Percentiles rank a stretch among this genome's conserved stretches.
Evolutionary conservation across 176 grass and related monocot genomes (phyloP).

Genomic region (Guadua angustifolia): DNA sequence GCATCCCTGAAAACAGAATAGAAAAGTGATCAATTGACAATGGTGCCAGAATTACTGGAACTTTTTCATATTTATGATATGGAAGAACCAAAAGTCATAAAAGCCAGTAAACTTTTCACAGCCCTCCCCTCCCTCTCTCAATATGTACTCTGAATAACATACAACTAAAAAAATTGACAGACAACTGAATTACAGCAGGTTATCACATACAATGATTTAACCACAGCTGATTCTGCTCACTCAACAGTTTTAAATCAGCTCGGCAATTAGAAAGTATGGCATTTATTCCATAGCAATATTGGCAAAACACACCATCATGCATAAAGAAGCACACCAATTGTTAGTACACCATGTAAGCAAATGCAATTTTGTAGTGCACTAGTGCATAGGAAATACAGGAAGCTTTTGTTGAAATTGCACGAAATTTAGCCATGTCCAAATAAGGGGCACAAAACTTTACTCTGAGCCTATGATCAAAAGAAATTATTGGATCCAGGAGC

Average conservation of each 20-base stretch:
- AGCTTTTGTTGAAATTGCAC: background rate
- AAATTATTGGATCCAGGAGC: background rate
- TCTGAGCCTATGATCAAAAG: background rate
- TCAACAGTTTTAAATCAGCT: background rate
- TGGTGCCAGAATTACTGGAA: background rate
- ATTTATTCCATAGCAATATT: background rate
- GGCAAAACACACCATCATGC: background rate
- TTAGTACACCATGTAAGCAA: background rate
- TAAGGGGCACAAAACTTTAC: background rate
- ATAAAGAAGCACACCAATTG: background rate
- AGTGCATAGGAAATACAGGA: background rate
- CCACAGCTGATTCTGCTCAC: background rate
- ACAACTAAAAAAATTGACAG: background rate
- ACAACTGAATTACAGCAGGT: conserved; percentile 6
- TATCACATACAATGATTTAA: background rate
- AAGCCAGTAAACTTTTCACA: background rate
- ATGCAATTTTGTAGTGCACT: background rate
- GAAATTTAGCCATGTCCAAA: background rate
- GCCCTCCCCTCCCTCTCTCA: background rate
- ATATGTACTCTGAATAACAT: conserved; percentile 3
- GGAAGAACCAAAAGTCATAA: background rate
- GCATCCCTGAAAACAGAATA: conserved; percentile 67
- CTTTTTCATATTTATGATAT: background rate
- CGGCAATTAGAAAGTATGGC: background rate
- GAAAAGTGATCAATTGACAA: background rate